A percentile compares a stretch with the other conserved stretches of the same genome.
phyloP scores from a whole-genome alignment of 2,329 filamentous ascomycete genomes.

The Aspergillus transmontanensis region DNA sequence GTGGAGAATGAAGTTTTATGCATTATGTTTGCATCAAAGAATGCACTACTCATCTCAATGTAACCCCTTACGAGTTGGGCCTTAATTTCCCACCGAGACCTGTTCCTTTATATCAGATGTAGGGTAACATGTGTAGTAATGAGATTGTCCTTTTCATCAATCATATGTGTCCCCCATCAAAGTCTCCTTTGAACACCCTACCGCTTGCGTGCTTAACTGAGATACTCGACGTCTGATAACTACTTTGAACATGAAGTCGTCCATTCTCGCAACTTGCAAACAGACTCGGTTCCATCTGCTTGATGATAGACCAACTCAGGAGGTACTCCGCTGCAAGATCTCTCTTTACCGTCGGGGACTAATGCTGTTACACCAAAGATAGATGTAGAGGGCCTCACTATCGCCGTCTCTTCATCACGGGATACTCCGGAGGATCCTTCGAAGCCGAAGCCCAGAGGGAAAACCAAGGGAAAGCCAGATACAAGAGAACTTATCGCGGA shows the following conservation, averaged over 20 bases:
- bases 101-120: neutral
- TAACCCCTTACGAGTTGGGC: neutral
- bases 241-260: constrained; percentile 18
- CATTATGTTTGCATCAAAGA: neutral
- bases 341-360: neutral
- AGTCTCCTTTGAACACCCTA: neutral
- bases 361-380: constrained; percentile 47
- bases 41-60: neutral
- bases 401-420: constrained; percentile 56
- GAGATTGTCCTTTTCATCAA: neutral
- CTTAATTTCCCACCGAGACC: neutral
- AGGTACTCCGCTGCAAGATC: constrained; percentile 45
- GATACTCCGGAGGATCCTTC: constrained; percentile 22
- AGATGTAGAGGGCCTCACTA: constrained; percentile 72
- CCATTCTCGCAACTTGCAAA: constrained; percentile 64
- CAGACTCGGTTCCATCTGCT: constrained; percentile 67
- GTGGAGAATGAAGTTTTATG: neutral
- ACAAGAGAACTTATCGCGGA: constrained; percentile 67
- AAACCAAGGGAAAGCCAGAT: constrained; percentile 56
- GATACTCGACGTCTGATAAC: neutral
- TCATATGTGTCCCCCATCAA: neutral
- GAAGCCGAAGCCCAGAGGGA: constrained; percentile 38
- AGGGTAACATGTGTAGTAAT: neutral
- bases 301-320: constrained; percentile 54
- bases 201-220: neutral